Percentiles rank a stretch among this genome's conserved stretches.
These are phyloP conservation scores for Filosporella fistucella DNA, from an alignment of 495 filamentous ascomycete species.

Conservation along the genomic window DNA sequence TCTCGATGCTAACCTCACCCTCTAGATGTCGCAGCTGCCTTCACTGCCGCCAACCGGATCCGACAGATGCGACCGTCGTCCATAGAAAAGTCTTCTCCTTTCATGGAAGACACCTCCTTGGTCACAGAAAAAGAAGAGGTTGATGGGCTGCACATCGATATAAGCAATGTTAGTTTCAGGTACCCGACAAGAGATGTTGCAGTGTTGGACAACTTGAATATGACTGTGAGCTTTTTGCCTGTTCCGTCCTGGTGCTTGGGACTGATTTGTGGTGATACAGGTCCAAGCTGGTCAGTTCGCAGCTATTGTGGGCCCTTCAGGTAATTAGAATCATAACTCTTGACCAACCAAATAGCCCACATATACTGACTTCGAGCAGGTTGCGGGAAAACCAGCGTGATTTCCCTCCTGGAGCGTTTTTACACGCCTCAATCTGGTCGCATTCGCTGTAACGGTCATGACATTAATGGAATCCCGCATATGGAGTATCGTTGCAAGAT, in stretches of 20 bases:
- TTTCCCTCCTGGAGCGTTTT: constrained; percentile 59
- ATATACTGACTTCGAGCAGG: constrained; percentile 37
- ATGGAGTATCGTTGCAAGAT: constrained; percentile 45
- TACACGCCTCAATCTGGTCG: constrained; percentile 48
- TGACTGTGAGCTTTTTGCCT: constrained; percentile 39
- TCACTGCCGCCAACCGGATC: constrained; percentile 50
- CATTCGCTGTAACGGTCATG: constrained; percentile 45
- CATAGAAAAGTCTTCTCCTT: not conserved
- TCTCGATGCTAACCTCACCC: too few species aligned
- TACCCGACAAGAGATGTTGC: constrained; percentile 46
- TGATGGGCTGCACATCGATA: constrained; percentile 14
- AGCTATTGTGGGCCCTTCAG: constrained; percentile 65
- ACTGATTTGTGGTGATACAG: constrained; percentile 4
- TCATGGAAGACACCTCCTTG: not conserved
- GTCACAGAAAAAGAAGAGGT: constrained; percentile 29
- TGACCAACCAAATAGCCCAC: too few species aligned
- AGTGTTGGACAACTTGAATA: constrained; percentile 41
- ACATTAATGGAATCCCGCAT: constrained; percentile 39
- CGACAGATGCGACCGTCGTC: constrained; percentile 23
- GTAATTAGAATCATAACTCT: constrained; percentile 17
- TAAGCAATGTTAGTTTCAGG: constrained; percentile 39
- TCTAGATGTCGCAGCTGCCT: constrained; percentile 49
- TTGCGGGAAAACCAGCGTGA: constrained; percentile 66
- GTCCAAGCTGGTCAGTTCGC: constrained; percentile 61
- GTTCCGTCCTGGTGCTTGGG: too few species aligned